phyloP scores from a whole-genome alignment of 1,284 basidiomycete species.

The Ceratobasidium papillatum region DNA sequence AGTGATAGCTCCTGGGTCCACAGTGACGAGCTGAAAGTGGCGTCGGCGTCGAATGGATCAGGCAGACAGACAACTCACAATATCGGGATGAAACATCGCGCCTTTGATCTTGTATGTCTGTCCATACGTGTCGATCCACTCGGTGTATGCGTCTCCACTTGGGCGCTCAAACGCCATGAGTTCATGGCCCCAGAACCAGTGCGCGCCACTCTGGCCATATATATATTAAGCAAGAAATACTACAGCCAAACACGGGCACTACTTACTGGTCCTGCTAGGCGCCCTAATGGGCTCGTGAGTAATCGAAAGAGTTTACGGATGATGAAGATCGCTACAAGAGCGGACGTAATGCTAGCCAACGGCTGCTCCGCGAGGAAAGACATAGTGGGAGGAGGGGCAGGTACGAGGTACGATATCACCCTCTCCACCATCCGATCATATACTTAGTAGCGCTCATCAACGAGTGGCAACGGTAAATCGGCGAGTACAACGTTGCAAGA shows the following conservation, averaged over 20 bases:
- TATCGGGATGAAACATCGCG: constrained; percentile 38
- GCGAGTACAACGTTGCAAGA: too few species aligned
- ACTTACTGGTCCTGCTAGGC: constrained; percentile 6
- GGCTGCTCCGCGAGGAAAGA: constrained; percentile 1
- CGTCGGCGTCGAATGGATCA: not conserved
- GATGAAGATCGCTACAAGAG: not conserved
- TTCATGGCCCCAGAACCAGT: constrained; percentile 36
- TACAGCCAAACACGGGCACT: not conserved
- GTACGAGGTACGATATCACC: not conserved
- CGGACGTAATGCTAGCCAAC: not conserved
- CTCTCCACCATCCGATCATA: not conserved
- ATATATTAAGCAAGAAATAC: not conserved
- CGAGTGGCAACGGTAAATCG: constrained; percentile 13
- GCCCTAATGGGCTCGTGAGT: not conserved
- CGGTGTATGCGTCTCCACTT: constrained; percentile 9
- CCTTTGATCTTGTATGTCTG: constrained; percentile 39
- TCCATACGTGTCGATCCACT: constrained; percentile 33
- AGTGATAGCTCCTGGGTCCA: constrained; percentile 48
- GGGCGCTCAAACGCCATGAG: not conserved
- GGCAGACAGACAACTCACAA: constrained; percentile 17
- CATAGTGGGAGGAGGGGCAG: constrained; percentile 7
- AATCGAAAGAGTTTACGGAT: not conserved
- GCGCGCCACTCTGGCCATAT: not conserved
- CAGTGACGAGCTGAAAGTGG: constrained; percentile 47
- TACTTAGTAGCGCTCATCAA: not conserved